These are phyloP conservation scores for Suillus brevipes DNA, from an alignment of 768 basidiomycete species.

Conservation along the genomic window DNA sequence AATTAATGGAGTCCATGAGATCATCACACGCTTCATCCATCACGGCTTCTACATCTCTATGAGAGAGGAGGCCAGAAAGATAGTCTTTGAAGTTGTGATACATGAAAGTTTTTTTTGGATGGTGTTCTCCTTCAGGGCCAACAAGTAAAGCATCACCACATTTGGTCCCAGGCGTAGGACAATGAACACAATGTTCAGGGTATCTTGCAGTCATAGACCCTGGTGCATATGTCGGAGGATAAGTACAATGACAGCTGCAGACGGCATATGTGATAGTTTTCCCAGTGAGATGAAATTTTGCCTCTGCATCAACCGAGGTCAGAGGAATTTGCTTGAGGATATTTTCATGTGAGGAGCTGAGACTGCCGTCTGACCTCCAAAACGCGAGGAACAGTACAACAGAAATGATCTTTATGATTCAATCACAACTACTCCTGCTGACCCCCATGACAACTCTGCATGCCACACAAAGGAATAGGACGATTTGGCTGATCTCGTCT, in stretches of 20 bases:
- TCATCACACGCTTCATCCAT: constrained; percentile 1
- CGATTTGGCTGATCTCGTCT: not conserved
- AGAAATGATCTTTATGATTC: not conserved
- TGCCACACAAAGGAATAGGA: not conserved
- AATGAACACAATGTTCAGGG: not conserved
- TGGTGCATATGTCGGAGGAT: not conserved
- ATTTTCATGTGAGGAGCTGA: constrained; percentile 1
- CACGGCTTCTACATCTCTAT: not conserved
- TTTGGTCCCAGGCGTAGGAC: not conserved
- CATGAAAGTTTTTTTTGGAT: not conserved
- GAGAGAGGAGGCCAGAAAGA: not conserved
- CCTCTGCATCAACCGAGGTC: not conserved
- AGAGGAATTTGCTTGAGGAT: not conserved
- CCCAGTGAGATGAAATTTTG: not conserved
- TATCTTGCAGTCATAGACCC: not conserved
- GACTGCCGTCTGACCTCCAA: not conserved
- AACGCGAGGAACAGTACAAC: not conserved
- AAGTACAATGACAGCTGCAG: constrained; percentile 7
- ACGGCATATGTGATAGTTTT: not conserved
- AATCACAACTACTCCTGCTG: constrained; percentile 9
- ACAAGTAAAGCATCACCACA: not conserved
- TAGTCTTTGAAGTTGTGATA: constrained; percentile 11
- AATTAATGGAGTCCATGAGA: not conserved
- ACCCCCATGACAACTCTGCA: constrained; percentile 18
- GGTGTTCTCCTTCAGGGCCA: not conserved